A percentile compares a stretch with the other conserved stretches of the same genome.
Conservation (phyloP, 2,329 filamentous ascomycete genomes). For the Incumbomyces lentus region DNA sequence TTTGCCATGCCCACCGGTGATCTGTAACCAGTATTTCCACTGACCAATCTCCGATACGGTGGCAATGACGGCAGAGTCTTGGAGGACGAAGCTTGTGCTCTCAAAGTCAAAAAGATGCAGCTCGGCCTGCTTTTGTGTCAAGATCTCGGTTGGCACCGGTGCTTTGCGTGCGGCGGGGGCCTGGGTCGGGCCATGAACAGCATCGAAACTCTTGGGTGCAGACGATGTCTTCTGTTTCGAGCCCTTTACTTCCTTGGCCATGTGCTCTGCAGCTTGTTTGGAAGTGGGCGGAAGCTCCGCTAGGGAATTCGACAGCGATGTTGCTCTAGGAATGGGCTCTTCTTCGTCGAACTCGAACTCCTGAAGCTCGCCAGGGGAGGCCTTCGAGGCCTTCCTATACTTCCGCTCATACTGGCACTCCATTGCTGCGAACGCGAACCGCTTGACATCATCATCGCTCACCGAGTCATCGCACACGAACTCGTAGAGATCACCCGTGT, state of each 20-base stretch:
- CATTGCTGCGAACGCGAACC: slow-evolving; percentile 71
- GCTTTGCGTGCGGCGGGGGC: slow-evolving; percentile 51
- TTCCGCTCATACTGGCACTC: slow-evolving; percentile 98
- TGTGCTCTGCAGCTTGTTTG: slow-evolving; percentile 32
- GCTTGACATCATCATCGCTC: slow-evolving; percentile 58
- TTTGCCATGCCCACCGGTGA: slow-evolving; percentile 58
- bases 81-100: slow-evolving; percentile 70
- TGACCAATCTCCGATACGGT: slow-evolving; percentile 75
- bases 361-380: slow-evolving; percentile 67
- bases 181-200: slow-evolving; percentile 42
- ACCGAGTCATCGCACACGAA: slow-evolving; percentile 82
- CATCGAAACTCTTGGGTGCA: slow-evolving; percentile 23
- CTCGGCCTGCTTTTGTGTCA: slow-evolving; percentile 68
- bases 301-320: slow-evolving; percentile 42
- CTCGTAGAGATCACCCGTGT: slow-evolving; percentile 90
- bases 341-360: slow-evolving; percentile 70
- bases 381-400: slow-evolving; percentile 70
- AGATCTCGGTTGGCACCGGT: slow-evolving; percentile 60
- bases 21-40: slow-evolving; percentile 94
- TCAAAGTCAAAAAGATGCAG: slow-evolving; percentile 89
- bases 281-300: slow-evolving; percentile 27
- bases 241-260: slow-evolving; percentile 36
- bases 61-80: slow-evolving; percentile 65
- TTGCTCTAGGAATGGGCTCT: slow-evolving; percentile 50
- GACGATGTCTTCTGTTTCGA: slow-evolving; percentile 31